Percentiles rank a stretch among this genome's conserved stretches.
These are phyloP conservation scores for Tylopilus felleus DNA, from an alignment of 768 basidiomycete species.

Conservation along the genomic window DNA sequence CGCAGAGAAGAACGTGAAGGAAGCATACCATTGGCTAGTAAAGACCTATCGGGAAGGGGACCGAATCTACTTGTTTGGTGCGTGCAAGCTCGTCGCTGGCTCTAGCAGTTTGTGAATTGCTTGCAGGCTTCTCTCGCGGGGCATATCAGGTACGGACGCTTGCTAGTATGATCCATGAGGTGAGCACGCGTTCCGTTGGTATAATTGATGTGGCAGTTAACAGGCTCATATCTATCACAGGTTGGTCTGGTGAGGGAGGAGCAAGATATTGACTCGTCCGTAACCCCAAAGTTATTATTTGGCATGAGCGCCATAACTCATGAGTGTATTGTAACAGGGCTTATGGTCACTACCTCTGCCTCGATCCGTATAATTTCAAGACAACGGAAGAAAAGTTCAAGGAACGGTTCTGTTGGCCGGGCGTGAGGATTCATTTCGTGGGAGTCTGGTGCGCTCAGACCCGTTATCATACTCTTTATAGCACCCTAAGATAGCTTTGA, in stretches of 20 bases:
- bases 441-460: slow-evolving; percentile 29
- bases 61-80: slow-evolving; percentile 39
- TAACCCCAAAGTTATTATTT: background rate
- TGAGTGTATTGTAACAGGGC: background rate
- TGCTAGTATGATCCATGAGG: slow-evolving; percentile 37
- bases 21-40: slow-evolving; percentile 6
- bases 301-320: background rate
- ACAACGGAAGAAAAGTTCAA: slow-evolving; percentile 24
- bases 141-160: slow-evolving; percentile 40
- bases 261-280: background rate
- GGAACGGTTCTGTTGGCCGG: slow-evolving; percentile 19
- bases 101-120: background rate
- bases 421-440: slow-evolving; percentile 31
- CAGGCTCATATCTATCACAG: background rate
- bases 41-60: slow-evolving; percentile 1
- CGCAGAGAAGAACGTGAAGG: background rate
- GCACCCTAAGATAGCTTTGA: background rate
- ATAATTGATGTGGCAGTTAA: background rate
- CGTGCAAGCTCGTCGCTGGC: background rate
- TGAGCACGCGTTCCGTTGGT: background rate
- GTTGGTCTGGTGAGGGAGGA: background rate
- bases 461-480: background rate
- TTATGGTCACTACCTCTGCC: slow-evolving; percentile 3
- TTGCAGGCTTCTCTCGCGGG: slow-evolving; percentile 40
- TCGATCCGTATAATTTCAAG: slow-evolving; percentile 23